Percentiles rank a stretch among this genome's conserved stretches.
phyloP scores from a whole-genome alignment of 1,139 yeast genomes.

The Candida smagusa region DNA sequence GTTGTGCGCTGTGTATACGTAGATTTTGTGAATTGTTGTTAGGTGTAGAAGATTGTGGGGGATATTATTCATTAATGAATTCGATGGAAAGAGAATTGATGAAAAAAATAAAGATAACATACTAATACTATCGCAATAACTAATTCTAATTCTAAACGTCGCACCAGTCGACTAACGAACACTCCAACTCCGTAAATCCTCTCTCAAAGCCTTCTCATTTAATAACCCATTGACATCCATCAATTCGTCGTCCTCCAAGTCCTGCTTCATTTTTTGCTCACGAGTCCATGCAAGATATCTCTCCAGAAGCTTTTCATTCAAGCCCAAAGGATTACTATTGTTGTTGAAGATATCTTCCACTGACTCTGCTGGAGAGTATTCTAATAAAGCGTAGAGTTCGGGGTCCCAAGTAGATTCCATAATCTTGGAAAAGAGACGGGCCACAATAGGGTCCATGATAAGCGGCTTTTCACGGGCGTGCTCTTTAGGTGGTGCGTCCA shows the following conservation, averaged over 20 bases:
- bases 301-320: constrained; percentile 38
- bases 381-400: constrained; percentile 55
- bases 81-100: too few species aligned
- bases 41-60: too few species aligned
- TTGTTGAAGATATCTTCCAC: constrained; percentile 67
- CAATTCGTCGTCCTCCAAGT: constrained; percentile 36
- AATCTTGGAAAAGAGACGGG: constrained; percentile 55
- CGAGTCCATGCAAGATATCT: constrained; percentile 11
- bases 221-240: constrained; percentile 46
- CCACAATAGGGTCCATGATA: constrained; percentile 50
- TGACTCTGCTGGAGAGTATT: constrained; percentile 68
- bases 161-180: constrained; percentile 9
- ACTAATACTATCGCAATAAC: too few species aligned
- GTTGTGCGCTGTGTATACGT: too few species aligned
- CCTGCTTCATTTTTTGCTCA: constrained; percentile 7
- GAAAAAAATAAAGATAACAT: too few species aligned
- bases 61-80: too few species aligned
- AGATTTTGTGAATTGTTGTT: too few species aligned
- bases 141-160: too few species aligned
- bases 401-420: constrained; percentile 78
- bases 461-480: constrained; percentile 11
- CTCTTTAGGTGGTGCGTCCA: neutral
- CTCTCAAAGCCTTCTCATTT: constrained; percentile 38
- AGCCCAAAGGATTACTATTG: constrained; percentile 60
- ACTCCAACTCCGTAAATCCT: constrained; percentile 47